These are phyloP conservation scores for Phytophthora constricta DNA, from an alignment of 352 stramenopile species.

Conservation along the genomic window DNA sequence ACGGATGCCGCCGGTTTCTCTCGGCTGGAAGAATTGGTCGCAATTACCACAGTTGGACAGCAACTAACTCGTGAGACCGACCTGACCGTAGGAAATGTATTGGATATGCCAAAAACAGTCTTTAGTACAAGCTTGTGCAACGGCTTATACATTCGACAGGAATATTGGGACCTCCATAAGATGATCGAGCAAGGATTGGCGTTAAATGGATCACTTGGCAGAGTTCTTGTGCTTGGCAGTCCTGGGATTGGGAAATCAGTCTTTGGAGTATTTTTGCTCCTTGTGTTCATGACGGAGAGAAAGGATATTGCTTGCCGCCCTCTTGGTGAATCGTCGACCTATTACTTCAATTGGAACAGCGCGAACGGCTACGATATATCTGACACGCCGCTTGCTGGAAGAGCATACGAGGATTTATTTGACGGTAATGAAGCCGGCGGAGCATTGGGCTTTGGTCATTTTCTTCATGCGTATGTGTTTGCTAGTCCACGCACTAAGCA, in stretches of 20 bases:
- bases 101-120: neutral
- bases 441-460: neutral
- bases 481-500: slow-evolving; percentile 28
- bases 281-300: slow-evolving; percentile 25
- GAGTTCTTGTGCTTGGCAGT: slow-evolving; percentile 26
- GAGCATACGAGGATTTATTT: slow-evolving; percentile 24
- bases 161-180: slow-evolving; percentile 26
- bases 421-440: slow-evolving; percentile 6
- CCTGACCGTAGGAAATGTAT: neutral
- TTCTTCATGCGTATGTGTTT: slow-evolving; percentile 22
- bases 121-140: neutral
- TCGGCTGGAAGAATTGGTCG: neutral
- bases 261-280: slow-evolving; percentile 29
- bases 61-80: neutral
- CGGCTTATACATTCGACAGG: slow-evolving; percentile 28
- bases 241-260: slow-evolving; percentile 32
- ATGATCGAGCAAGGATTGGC: slow-evolving; percentile 9
- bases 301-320: slow-evolving; percentile 31
- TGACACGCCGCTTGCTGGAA: neutral
- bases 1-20: neutral
- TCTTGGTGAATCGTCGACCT: neutral
- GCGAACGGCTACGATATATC: slow-evolving; percentile 10
- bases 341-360: slow-evolving; percentile 23
- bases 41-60: neutral
- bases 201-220: neutral